These are phyloP conservation scores for Dalbergia cultrata DNA, from an alignment of 306 rosid genomes.

Conservation along the genomic window DNA sequence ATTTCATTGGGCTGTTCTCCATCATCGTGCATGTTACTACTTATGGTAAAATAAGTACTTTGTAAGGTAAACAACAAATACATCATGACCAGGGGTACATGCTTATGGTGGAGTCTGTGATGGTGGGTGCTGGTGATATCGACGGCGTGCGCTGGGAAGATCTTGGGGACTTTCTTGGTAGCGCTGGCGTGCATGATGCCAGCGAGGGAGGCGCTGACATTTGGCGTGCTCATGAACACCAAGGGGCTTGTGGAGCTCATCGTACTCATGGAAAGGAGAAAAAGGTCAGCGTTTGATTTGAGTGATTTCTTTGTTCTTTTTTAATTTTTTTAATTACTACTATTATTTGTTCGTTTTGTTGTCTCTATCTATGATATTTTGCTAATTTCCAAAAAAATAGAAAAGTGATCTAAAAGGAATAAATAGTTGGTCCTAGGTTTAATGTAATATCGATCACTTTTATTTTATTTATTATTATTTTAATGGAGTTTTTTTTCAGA, in stretches of 20 bases:
- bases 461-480: no score
- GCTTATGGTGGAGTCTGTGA: no score
- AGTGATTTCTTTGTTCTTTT: not conserved
- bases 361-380: not conserved
- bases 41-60: no score
- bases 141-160: constrained; percentile 85
- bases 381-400: no score
- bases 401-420: no score
- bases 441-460: no score
- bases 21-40: no score
- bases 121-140: constrained; percentile 64
- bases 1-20: no score
- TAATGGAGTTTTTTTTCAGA: no score
- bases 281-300: constrained; percentile 66
- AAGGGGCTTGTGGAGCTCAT: constrained; percentile 93
- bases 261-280: constrained; percentile 93
- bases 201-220: constrained; percentile 69
- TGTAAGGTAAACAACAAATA: no score
- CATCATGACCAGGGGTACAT: no score
- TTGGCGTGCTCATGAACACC: constrained; percentile 95
- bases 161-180: constrained; percentile 74
- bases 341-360: not conserved
- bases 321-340: not conserved
- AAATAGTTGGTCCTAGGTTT: no score
- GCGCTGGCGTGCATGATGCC: constrained; percentile 78